Evolutionary conservation across 1,284 basidiomycete species (phyloP).

Genomic region (Garcileccinum viscosum): DNA sequence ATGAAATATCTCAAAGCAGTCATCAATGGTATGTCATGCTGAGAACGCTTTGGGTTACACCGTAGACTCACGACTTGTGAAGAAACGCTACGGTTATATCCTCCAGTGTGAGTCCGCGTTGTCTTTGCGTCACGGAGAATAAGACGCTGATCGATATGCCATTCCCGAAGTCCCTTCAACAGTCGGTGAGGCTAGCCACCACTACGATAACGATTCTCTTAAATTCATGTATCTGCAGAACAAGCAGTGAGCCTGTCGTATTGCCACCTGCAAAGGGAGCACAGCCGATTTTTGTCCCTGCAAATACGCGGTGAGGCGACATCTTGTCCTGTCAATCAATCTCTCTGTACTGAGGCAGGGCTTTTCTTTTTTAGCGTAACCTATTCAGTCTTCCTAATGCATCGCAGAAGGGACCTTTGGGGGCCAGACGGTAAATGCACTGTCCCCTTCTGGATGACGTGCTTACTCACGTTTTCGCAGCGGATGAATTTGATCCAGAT

Average conservation of each 20-base stretch:
- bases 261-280: slow-evolving; percentile 45
- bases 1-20: slow-evolving; percentile 69
- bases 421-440: slow-evolving; percentile 41
- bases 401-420: slow-evolving; percentile 46
- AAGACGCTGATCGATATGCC: too few species aligned
- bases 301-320: slow-evolving; percentile 48
- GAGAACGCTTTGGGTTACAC: too few species aligned
- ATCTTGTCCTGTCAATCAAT: not conserved
- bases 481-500: slow-evolving; percentile 45
- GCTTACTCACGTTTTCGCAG: slow-evolving; percentile 24
- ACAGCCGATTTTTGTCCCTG: slow-evolving; percentile 38
- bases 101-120: slow-evolving; percentile 54
- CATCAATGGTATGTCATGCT: slow-evolving; percentile 58
- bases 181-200: slow-evolving; percentile 31
- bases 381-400: slow-evolving; percentile 44
- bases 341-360: slow-evolving; percentile 31
- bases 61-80: too few species aligned
- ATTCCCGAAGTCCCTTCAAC: slow-evolving; percentile 42
- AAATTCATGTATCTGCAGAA: slow-evolving; percentile 36
- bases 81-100: slow-evolving; percentile 70
- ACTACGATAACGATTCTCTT: too few species aligned
- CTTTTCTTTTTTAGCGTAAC: slow-evolving; percentile 23
- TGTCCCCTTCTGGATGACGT: not conserved
- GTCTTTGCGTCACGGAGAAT: too few species aligned
- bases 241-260: slow-evolving; percentile 49